Evolutionary conservation across 2,329 filamentous ascomycete genomes (phyloP).

Genomic region (Trichoderma sp.): DNA sequence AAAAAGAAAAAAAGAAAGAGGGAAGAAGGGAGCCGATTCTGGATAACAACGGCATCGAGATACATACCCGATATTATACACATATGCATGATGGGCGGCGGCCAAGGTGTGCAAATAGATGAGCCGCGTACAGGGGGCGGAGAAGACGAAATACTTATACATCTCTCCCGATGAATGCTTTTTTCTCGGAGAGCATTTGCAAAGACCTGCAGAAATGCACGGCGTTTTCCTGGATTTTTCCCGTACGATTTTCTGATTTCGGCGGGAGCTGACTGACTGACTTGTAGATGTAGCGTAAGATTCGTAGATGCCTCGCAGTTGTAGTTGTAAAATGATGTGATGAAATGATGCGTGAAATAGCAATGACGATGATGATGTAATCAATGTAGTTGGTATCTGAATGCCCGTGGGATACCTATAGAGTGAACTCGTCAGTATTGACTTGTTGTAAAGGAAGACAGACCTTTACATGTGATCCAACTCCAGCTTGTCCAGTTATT

Average conservation of each 20-base stretch:
- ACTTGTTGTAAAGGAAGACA: not conserved
- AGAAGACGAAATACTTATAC: constrained; percentile 1
- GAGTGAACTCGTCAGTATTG: not conserved
- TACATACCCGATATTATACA: not conserved
- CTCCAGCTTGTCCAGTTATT: too few relatives aligned
- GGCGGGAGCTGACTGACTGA: not conserved
- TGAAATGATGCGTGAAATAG: not conserved
- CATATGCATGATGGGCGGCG: not conserved
- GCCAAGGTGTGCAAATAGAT: constrained; percentile 2
- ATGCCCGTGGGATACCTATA: too few relatives aligned
- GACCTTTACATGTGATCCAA: too few relatives aligned
- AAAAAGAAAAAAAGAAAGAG: not conserved
- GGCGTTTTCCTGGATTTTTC: not conserved
- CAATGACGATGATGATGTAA: not conserved
- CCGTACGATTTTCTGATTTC: not conserved
- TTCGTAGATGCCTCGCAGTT: not conserved
- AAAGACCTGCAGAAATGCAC: constrained; percentile 11
- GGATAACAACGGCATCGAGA: not conserved
- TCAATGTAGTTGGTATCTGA: not conserved
- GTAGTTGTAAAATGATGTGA: not conserved
- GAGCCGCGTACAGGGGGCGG: not conserved
- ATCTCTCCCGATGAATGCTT: not conserved
- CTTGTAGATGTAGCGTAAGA: not conserved
- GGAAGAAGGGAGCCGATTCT: not conserved
- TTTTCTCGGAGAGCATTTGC: not conserved